These are phyloP conservation scores for Penicillium turbatum DNA, from an alignment of 495 filamentous ascomycete species.

Conservation along the genomic window DNA sequence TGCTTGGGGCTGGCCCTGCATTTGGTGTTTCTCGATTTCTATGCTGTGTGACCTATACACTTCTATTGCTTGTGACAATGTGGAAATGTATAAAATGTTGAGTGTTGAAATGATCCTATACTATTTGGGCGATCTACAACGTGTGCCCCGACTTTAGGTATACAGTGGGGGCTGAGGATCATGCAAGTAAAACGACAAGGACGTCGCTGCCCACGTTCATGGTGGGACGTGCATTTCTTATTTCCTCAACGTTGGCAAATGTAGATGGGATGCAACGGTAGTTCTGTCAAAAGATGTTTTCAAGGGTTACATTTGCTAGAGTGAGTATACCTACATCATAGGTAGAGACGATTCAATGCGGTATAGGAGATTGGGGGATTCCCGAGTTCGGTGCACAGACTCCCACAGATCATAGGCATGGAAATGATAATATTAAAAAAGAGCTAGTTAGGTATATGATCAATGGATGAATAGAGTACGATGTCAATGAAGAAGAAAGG, in stretches of 20 bases:
- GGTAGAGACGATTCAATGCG: background rate
- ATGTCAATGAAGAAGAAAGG: background rate
- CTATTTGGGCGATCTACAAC: background rate
- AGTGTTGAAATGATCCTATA: background rate
- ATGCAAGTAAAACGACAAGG: background rate
- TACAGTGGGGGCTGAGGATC: conserved; percentile 3
- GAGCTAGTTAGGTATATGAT: background rate
- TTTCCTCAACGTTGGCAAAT: too few relatives aligned
- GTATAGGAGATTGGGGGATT: background rate
- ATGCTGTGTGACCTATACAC: background rate
- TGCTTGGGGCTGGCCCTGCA: background rate
- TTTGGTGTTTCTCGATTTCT: background rate
- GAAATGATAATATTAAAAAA: background rate
- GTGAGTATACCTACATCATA: too few relatives aligned
- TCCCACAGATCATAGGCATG: background rate
- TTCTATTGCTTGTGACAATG: background rate
- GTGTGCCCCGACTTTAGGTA: conserved; percentile 1
- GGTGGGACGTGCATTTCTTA: background rate
- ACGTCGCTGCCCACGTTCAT: conserved; percentile 1
- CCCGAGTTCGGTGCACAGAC: background rate
- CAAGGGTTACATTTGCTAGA: background rate
- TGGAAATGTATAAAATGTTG: background rate
- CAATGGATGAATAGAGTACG: background rate
- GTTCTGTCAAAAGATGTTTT: background rate
- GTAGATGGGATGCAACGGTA: background rate